phyloP scores from a whole-genome alignment of 2,329 filamentous ascomycete species.

The Stagonosporopsis cucurbitacearum region DNA sequence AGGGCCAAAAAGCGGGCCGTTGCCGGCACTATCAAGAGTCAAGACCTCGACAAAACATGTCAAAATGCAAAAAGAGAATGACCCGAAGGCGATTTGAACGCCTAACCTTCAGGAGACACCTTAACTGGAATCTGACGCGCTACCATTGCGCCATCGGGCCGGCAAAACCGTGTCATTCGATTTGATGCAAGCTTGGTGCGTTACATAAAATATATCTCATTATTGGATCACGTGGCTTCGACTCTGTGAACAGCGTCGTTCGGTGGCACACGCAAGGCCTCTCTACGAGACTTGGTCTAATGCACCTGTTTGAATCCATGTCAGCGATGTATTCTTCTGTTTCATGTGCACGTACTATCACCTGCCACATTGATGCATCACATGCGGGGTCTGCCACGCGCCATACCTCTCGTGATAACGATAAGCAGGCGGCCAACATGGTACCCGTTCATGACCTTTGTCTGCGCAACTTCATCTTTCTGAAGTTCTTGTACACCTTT shows the following conservation, averaged over 20 bases:
- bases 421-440: constrained; percentile 19
- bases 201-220: background rate
- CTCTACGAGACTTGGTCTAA: no score
- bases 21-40: background rate
- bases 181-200: background rate
- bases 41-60: background rate
- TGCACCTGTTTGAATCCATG: no score
- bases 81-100: constrained; percentile 24
- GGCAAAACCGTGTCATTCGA: constrained; percentile 20
- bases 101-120: constrained; percentile 24
- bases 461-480: constrained; percentile 3
- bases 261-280: no score
- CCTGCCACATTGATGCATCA: constrained; percentile 10
- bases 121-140: constrained; percentile 24
- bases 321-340: background rate
- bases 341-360: background rate
- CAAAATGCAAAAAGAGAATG: constrained; percentile 15
- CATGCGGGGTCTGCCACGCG: constrained; percentile 12
- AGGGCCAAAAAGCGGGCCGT: constrained; percentile 9
- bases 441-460: constrained; percentile 1
- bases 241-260: no score
- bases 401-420: constrained; percentile 14
- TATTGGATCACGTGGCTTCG: no score
- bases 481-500: background rate
- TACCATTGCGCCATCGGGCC: constrained; percentile 25